Percentiles rank a stretch among this genome's conserved stretches.
Conservation (phyloP, 1,284 basidiomycete species). For the Cystobasidium sp. region DNA sequence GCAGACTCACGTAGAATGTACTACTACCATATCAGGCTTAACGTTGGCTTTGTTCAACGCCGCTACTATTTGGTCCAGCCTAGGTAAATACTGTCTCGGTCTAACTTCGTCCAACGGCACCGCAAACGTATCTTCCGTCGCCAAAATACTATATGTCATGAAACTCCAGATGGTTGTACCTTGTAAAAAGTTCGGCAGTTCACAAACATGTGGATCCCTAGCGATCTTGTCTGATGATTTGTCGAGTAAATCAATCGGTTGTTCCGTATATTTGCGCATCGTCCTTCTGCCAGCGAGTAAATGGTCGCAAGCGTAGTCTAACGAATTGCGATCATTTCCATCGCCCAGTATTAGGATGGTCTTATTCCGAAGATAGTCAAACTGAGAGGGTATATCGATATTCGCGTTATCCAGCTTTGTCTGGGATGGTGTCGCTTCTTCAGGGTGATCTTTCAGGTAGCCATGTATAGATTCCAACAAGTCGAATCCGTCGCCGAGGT, state of each 20-base stretch:
- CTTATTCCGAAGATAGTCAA: constrained; percentile 40
- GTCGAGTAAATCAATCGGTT: constrained; percentile 4
- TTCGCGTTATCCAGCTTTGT: neutral
- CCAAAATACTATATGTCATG: constrained; percentile 30
- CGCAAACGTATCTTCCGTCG: constrained; percentile 35
- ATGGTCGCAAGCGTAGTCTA: constrained; percentile 19
- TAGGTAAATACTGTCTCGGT: constrained; percentile 6
- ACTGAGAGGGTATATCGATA: neutral
- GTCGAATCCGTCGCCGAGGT: constrained; percentile 35
- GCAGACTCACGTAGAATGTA: constrained; percentile 30
- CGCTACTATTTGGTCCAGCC: constrained; percentile 20
- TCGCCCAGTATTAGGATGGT: constrained; percentile 43
- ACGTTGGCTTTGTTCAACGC: constrained; percentile 8
- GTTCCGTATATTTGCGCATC: constrained; percentile 13
- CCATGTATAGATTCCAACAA: constrained; percentile 28
- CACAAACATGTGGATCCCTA: constrained; percentile 32
- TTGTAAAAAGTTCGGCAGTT: constrained; percentile 13
- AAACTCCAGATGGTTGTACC: constrained; percentile 25
- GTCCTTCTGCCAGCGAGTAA: constrained; percentile 8
- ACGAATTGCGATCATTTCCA: constrained; percentile 29
- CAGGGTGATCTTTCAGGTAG: constrained; percentile 1
- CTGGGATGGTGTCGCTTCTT: no score
- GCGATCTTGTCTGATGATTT: neutral
- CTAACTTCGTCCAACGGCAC: constrained; percentile 6
- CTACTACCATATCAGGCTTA: constrained; percentile 23